Percentiles rank a stretch among this genome's conserved stretches.
These are phyloP conservation scores for Ophiocordyceps camponoti-rufipedis DNA, from an alignment of 2,329 filamentous ascomycete species.

Conservation along the genomic window DNA sequence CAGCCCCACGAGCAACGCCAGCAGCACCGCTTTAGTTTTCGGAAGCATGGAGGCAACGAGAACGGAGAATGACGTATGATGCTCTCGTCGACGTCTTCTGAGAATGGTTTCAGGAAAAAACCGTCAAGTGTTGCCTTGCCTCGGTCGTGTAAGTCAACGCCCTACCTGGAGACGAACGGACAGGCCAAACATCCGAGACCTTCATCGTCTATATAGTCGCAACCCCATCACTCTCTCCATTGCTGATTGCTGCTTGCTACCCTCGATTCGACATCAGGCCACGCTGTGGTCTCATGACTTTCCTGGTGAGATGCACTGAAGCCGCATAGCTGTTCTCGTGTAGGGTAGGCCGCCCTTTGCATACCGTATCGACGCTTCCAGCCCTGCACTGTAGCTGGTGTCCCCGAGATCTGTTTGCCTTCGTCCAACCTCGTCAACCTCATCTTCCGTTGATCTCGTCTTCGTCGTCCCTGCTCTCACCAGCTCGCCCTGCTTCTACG, in stretches of 20 bases:
- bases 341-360: background rate
- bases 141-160: background rate
- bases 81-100: too few relatives aligned
- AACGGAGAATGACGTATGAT: too few relatives aligned
- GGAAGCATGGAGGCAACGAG: background rate
- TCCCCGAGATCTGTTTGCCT: background rate
- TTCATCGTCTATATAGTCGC: background rate
- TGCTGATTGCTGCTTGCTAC: background rate
- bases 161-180: background rate
- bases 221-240: too few relatives aligned
- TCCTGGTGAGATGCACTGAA: background rate
- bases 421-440: background rate
- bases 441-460: background rate
- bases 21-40: background rate
- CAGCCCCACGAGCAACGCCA: slow-evolving; percentile 1
- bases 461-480: background rate
- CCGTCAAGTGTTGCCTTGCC: too few relatives aligned
- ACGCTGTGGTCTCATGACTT: background rate
- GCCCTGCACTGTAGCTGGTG: background rate
- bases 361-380: background rate
- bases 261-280: background rate
- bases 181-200: background rate
- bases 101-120: too few relatives aligned
- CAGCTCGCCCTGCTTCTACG: background rate
- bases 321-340: background rate